Percentiles rank a stretch among this genome's conserved stretches.
Evolutionary conservation across 2,329 filamentous ascomycete species (phyloP).

Genomic region (Grosmannia clavigera): DNA sequence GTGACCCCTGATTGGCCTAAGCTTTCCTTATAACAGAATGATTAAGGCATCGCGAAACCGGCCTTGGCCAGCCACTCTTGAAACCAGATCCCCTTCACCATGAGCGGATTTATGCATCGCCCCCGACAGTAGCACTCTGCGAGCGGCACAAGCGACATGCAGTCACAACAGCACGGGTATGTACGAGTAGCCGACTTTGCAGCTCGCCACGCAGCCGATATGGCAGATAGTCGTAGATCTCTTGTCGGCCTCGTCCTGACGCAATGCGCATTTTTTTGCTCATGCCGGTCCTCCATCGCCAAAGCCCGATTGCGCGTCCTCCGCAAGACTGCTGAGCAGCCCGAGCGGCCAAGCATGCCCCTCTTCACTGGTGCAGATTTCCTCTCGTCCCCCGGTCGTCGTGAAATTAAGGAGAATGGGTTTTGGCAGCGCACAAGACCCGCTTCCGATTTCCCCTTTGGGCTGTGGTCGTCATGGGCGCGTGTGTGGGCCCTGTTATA

Average conservation of each 20-base stretch:
- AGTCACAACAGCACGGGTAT: too few species aligned
- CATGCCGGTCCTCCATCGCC: background rate
- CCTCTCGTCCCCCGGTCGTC: background rate
- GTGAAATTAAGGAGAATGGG: constrained; percentile 6
- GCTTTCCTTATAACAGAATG: too few species aligned
- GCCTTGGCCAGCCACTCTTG: background rate
- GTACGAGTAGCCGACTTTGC: too few species aligned
- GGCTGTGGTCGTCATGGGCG: background rate
- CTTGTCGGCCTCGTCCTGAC: background rate
- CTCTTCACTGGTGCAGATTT: background rate
- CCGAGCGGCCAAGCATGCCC: background rate
- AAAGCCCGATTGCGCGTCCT: background rate
- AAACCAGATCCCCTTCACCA: too few species aligned
- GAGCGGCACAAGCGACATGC: too few species aligned
- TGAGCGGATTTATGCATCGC: too few species aligned
- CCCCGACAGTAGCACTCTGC: too few species aligned
- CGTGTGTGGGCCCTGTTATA: constrained; percentile 1
- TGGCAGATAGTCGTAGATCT: too few species aligned
- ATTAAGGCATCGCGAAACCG: background rate
- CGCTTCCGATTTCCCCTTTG: background rate
- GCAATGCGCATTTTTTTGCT: background rate
- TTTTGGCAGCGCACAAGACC: background rate
- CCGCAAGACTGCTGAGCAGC: background rate
- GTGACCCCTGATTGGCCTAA: background rate
- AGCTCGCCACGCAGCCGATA: too few species aligned